Evolutionary conservation across 352 stramenopile genomes (phyloP), one percentile per base, ranked within the genome.

Genomic region (Phytophthora tentaculata): DNA sequence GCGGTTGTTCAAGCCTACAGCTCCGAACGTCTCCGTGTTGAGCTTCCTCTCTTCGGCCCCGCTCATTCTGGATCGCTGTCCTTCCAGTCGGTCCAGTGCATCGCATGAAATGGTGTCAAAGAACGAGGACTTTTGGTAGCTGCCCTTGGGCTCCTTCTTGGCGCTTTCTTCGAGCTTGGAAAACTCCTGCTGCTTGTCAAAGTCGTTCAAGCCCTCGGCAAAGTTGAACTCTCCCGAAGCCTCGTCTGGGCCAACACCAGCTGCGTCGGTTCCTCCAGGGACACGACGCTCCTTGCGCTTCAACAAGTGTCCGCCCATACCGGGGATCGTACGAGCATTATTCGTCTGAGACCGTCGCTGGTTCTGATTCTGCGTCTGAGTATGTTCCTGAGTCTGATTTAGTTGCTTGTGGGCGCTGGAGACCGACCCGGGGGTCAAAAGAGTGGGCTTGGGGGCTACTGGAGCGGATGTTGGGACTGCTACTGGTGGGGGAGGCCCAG

Each of bases 31-130:
- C 70, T 97, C 89, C 14, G 89, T 93, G 66, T 97, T 97, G 8
- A 97, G 79, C 52, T 92, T 92, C 50, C 89, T 86, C 73, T 97
- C 89, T 23, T 94, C 81, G 23, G 78, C 85, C 16, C 82, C 82
- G 17, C 71, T 89, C 59, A 96, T 83, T 22, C 89, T 81, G 17
- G 82, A 74, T 6, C 77, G 74, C 55, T 91, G 79, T 64, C 86
- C 86, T 63, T 94, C 86, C 20, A 94, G 67, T 16, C 86, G 84
- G 56, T 97, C 89, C 43, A 96, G 67, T 20, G 89, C 87, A 60
- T 97, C 89, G 57, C 89, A 97, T 47, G 88, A 96, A 54, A 97
- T 95, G 41, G 90, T 92, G 69, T 97, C 89, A 54, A 97, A 97
- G 76, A 97, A 97, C 23, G 85, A 95, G 29, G 83, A 92, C 54